These are phyloP conservation scores for Cotoneaster glaucophyllus DNA, from an alignment of 306 rosid genomes.

Conservation along the genomic window DNA sequence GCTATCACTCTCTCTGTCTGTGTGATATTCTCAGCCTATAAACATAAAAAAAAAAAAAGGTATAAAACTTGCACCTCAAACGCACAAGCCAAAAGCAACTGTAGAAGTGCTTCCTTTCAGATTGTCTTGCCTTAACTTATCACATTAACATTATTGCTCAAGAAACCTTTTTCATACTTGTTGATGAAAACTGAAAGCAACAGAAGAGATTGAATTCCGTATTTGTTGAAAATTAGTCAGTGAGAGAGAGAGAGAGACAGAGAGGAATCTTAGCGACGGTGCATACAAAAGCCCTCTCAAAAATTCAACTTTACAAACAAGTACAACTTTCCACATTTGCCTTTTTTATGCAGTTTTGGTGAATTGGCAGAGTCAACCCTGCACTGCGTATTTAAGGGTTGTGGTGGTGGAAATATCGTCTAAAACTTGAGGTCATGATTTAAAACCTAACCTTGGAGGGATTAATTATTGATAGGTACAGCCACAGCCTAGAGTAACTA, in stretches of 20 bases:
- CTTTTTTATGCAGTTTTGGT: conserved; percentile 14
- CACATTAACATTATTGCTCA: conserved; percentile 20
- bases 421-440: conserved; percentile 3
- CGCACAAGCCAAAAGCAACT: conserved; percentile 24
- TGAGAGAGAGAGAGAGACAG: too few relatives aligned
- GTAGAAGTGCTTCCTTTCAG: conserved; percentile 30
- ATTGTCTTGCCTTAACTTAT: conserved; percentile 32
- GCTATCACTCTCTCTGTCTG: neutral
- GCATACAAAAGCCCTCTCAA: neutral
- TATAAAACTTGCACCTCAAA: conserved; percentile 27
- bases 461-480: neutral
- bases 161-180: conserved; percentile 15
- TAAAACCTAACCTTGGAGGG: conserved; percentile 4
- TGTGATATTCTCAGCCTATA: neutral
- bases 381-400: conserved; percentile 1
- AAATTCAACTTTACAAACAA: neutral
- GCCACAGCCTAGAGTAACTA: neutral
- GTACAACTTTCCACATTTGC: neutral
- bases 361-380: conserved; percentile 32
- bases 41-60: neutral
- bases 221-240: conserved; percentile 12
- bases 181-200: conserved; percentile 5
- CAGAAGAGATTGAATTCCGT: neutral
- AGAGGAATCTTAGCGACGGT: neutral
- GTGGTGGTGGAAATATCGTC: conserved; percentile 10